A percentile compares a stretch with the other conserved stretches of the same genome.
These are phyloP conservation scores for Clitopilus passeckerianus DNA, from an alignment of 768 basidiomycete species.

Conservation along the genomic window DNA sequence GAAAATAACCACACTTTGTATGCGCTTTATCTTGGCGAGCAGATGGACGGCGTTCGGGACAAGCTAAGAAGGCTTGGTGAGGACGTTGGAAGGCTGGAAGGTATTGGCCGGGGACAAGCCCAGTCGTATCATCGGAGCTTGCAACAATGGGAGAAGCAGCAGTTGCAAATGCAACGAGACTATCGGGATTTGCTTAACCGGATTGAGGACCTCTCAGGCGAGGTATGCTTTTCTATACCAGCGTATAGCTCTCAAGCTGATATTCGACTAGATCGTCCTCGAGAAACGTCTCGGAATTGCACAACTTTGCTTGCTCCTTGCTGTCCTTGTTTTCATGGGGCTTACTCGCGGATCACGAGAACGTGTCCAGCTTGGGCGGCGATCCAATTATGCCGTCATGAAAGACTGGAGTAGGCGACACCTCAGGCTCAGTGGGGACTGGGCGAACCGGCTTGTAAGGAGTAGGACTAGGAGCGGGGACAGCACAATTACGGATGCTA, in stretches of 20 bases:
- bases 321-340: conserved; percentile 82
- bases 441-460: conserved; percentile 34
- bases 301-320: conserved; percentile 78
- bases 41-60: conserved; percentile 70
- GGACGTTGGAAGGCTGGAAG: conserved; percentile 74
- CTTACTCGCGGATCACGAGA: conserved; percentile 71
- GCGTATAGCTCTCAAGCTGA: neutral
- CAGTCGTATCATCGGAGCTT: conserved; percentile 60
- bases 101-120: conserved; percentile 67
- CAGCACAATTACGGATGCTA: conserved; percentile 5
- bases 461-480: conserved; percentile 13
- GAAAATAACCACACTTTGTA: conserved; percentile 88
- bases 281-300: conserved; percentile 89
- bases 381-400: conserved; percentile 24
- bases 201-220: conserved; percentile 73
- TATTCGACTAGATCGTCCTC: conserved; percentile 55
- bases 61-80: conserved; percentile 71
- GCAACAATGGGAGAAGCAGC: conserved; percentile 65
- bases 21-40: conserved; percentile 85
- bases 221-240: conserved; percentile 40
- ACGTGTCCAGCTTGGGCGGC: conserved; percentile 7
- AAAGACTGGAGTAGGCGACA: conserved; percentile 55
- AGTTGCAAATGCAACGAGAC: conserved; percentile 63
- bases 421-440: conserved; percentile 52
- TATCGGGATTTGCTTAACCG: conserved; percentile 62